Conservation (phyloP, 2,329 filamentous ascomycete genomes). For the Zymoseptoria brevis region DNA sequence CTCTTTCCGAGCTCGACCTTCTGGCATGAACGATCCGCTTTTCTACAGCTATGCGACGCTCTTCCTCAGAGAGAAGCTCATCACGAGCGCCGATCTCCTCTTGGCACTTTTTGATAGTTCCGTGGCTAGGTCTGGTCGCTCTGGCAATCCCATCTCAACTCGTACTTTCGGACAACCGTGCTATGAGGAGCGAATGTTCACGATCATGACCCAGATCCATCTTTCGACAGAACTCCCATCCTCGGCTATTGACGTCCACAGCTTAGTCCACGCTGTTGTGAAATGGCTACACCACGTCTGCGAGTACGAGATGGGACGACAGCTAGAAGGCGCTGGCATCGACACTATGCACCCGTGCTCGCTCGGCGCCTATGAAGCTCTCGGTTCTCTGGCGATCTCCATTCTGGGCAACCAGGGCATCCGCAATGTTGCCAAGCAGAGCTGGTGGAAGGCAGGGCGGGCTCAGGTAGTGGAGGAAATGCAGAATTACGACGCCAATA, state of each 20-base stretch:
- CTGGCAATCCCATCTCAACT: background rate
- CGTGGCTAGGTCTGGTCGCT: constrained; percentile 6
- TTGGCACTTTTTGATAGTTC: constrained; percentile 24
- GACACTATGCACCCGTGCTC: constrained; percentile 20
- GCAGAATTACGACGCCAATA: constrained; percentile 26
- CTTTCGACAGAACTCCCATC: constrained; percentile 15
- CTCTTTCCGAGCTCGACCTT: constrained; percentile 14
- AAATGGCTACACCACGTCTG: constrained; percentile 25
- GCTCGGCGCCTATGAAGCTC: constrained; percentile 25
- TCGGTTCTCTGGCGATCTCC: constrained; percentile 24
- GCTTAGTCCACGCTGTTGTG: constrained; percentile 18
- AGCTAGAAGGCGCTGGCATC: constrained; percentile 21
- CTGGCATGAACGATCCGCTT: constrained; percentile 23
- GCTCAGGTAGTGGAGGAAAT: constrained; percentile 23
- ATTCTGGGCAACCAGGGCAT: constrained; percentile 24
- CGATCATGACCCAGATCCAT: constrained; percentile 22
- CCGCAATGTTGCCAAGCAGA: constrained; percentile 18
- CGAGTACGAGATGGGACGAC: constrained; percentile 25
- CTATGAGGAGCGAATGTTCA: constrained; percentile 28
- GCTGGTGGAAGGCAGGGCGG: constrained; percentile 25
- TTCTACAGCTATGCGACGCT: constrained; percentile 22
- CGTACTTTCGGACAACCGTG: constrained; percentile 15
- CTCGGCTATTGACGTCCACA: constrained; percentile 11
- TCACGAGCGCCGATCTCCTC: constrained; percentile 24
- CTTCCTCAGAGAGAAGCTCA: constrained; percentile 18